Evolutionary conservation across 306 rosid genomes (phyloP).

Genomic region (Cicer chorassanicum): DNA sequence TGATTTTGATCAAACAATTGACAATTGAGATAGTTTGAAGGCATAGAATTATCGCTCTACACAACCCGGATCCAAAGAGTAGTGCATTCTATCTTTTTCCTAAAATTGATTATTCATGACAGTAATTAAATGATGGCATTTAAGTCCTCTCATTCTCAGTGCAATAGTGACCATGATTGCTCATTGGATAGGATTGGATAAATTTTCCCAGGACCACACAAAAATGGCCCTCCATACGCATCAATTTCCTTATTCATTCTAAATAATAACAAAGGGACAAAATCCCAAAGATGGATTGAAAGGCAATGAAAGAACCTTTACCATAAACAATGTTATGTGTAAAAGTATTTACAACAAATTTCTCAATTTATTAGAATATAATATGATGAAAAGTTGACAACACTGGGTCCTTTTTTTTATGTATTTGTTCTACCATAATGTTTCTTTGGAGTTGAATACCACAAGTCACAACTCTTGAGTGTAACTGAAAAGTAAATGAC

Average conservation of each 20-base stretch:
- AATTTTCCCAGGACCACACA: not conserved
- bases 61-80: not conserved
- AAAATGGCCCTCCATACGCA: constrained; percentile 5
- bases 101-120: not conserved
- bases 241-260: constrained; percentile 27
- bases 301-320: constrained; percentile 17
- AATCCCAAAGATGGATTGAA: not conserved
- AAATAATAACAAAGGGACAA: constrained; percentile 6
- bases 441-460: constrained; percentile 9
- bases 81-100: not conserved
- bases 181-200: not conserved
- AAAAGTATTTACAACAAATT: constrained; percentile 34
- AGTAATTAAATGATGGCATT: not conserved
- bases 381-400: constrained; percentile 40
- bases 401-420: constrained; percentile 29
- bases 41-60: too few relatives aligned
- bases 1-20: too few relatives aligned
- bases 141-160: not conserved
- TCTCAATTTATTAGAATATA: constrained; percentile 44
- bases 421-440: constrained; percentile 6
- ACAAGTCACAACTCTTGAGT: constrained; percentile 2
- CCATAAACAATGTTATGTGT: constrained; percentile 17
- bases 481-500: not conserved
- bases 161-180: not conserved
- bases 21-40: too few relatives aligned